These are phyloP conservation scores for Heliamphora pulchella DNA, from an alignment of 179 eudicot genomes.

Conservation along the genomic window DNA sequence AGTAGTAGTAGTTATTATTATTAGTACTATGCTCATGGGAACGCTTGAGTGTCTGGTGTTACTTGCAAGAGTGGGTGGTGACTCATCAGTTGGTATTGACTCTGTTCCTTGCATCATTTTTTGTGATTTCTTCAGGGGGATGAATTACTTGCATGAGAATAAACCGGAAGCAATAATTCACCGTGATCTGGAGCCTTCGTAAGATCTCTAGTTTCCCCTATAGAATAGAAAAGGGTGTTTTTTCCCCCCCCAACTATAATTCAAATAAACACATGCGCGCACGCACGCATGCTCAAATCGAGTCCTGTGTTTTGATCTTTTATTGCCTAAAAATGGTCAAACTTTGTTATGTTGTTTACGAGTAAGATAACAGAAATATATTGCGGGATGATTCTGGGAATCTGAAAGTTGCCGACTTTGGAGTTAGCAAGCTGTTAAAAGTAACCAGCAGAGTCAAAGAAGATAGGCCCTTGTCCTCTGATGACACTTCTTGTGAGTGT, in stretches of 20 bases:
- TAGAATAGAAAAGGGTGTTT: not conserved
- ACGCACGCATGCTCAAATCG: no score
- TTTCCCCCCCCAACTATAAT: no score
- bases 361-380: conserved; percentile 71
- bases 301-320: no score
- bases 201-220: conserved; percentile 31
- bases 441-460: conserved; percentile 59
- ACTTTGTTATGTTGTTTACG: conserved; percentile 27
- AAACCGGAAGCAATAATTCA: conserved; percentile 88
- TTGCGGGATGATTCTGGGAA: conserved; percentile 95
- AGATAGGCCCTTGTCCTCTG: conserved; percentile 44
- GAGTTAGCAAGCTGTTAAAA: conserved; percentile 80
- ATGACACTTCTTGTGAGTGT: conserved; percentile 67
- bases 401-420: conserved; percentile 98
- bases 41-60: not conserved
- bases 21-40: not conserved
- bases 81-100: not conserved
- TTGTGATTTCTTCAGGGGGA: conserved; percentile 56
- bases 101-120: not conserved
- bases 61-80: not conserved
- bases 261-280: no score
- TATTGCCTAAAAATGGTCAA: conserved; percentile 16
- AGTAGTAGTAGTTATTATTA: not conserved
- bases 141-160: conserved; percentile 90
- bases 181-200: conserved; percentile 98